These are phyloP conservation scores for Fraxinus paxiana DNA, from an alignment of 305 asterid species.

Conservation along the genomic window DNA sequence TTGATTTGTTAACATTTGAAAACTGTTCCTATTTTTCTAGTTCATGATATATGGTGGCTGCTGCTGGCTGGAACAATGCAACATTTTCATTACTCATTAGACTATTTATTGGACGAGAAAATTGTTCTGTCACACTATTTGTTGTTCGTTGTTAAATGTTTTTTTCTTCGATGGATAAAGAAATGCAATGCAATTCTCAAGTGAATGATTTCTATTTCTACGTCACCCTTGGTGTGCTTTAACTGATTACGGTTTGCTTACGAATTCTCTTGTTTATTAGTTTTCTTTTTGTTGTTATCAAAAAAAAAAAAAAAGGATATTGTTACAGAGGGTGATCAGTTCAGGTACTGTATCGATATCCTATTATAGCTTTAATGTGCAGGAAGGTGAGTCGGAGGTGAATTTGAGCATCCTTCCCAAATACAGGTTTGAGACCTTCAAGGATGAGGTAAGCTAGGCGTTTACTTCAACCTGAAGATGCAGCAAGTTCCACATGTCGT, in stretches of 20 bases:
- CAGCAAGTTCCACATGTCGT: conserved; percentile 48
- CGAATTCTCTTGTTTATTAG: conserved; percentile 12
- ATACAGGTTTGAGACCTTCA: conserved; percentile 55
- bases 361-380: conserved; percentile 22
- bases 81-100: neutral
- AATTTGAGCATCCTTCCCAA: conserved; percentile 77
- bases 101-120: neutral
- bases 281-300: conserved; percentile 17
- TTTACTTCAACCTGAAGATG: conserved; percentile 74
- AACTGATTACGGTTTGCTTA: neutral
- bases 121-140: neutral
- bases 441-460: conserved; percentile 52
- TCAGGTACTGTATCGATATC: conserved; percentile 51
- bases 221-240: neutral
- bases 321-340: conserved; percentile 95
- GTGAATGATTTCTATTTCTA: neutral
- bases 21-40: neutral
- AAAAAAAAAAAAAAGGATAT: no score
- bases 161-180: neutral
- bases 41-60: neutral
- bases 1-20: neutral
- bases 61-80: neutral
- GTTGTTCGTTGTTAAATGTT: neutral
- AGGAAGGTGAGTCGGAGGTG: conserved; percentile 96
- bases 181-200: neutral